phyloP scores from a whole-genome alignment of 2,329 filamentous ascomycete species.

The Metarhizium rileyi region DNA sequence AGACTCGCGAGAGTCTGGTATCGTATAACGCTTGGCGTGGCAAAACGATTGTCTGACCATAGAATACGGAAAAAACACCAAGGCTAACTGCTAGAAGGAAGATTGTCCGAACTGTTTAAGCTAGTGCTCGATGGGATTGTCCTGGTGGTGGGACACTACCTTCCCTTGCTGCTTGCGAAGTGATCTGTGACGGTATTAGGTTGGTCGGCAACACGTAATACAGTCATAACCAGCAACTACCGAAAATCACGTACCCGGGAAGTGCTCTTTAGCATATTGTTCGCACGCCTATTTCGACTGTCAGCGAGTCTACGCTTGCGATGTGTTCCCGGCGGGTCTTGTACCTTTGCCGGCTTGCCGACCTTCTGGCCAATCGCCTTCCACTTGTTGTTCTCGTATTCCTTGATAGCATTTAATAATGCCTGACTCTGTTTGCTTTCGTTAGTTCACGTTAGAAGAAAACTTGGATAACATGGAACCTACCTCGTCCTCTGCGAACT shows the following conservation, averaged over 20 bases:
- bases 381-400: slow-evolving; percentile 98
- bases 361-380: slow-evolving; percentile 95
- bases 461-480: background rate
- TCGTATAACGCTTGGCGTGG: background rate
- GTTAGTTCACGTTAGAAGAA: slow-evolving; percentile 10
- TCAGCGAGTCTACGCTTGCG: slow-evolving; percentile 5
- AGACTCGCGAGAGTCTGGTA: background rate
- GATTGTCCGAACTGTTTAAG: background rate
- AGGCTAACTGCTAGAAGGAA: background rate
- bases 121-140: background rate
- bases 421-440: slow-evolving; percentile 52
- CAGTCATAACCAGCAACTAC: slow-evolving; percentile 3
- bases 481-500: slow-evolving; percentile 96
- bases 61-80: background rate
- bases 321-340: background rate
- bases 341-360: slow-evolving; percentile 84
- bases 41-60: background rate
- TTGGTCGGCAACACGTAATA: slow-evolving; percentile 12
- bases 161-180: slow-evolving; percentile 27
- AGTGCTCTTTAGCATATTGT: slow-evolving; percentile 95
- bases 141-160: slow-evolving; percentile 16
- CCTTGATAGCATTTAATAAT: slow-evolving; percentile 88
- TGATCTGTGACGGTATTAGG: slow-evolving; percentile 27
- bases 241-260: slow-evolving; percentile 39
- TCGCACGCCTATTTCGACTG: slow-evolving; percentile 34